These are phyloP conservation scores for Exophiala viscosa DNA, from an alignment of 2,329 filamentous ascomycete species.

Conservation along the genomic window DNA sequence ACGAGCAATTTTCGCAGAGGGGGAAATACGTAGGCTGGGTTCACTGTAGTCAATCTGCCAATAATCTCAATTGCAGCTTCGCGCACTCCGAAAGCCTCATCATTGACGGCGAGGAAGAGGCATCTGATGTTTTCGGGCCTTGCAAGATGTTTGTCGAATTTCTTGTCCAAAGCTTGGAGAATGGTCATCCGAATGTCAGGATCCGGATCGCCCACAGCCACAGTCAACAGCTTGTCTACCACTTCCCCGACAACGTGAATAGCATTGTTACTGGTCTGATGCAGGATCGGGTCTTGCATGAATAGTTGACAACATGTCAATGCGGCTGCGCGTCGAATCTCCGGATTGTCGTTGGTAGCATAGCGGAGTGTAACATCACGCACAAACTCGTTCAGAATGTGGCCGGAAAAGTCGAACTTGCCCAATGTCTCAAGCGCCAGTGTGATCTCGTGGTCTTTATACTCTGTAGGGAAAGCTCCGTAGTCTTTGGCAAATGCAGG, in stretches of 20 bases:
- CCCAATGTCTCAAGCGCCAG: slow-evolving; percentile 90
- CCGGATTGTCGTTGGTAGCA: slow-evolving; percentile 90
- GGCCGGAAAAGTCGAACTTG: slow-evolving; percentile 91
- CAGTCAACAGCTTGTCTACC: slow-evolving; percentile 91
- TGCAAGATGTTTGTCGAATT: slow-evolving; percentile 94
- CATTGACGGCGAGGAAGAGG: slow-evolving; percentile 90
- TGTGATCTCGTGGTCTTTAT: slow-evolving; percentile 79
- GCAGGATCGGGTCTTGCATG: slow-evolving; percentile 92
- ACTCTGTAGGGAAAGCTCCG: slow-evolving; percentile 75
- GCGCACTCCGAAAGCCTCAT: slow-evolving; percentile 86
- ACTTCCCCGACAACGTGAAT: slow-evolving; percentile 97
- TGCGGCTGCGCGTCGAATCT: slow-evolving; percentile 89
- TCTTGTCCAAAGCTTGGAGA: slow-evolving; percentile 79
- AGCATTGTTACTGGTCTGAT: slow-evolving; percentile 94
- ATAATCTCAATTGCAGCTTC: slow-evolving; percentile 96
- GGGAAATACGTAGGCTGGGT: slow-evolving; percentile 96
- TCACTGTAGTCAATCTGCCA: slow-evolving; percentile 82
- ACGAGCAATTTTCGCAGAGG: slow-evolving; percentile 91
- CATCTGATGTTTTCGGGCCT: slow-evolving; percentile 97
- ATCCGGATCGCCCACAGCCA: slow-evolving; percentile 88
- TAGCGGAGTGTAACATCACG: slow-evolving; percentile 97
- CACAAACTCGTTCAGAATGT: slow-evolving; percentile 96
- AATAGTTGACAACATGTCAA: slow-evolving; percentile 98
- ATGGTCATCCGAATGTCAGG: slow-evolving; percentile 85
- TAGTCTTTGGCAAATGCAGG: slow-evolving; percentile 85